Conservation (phyloP, 192 early-diverging fungal species). For the Spinellus fusiger region DNA sequence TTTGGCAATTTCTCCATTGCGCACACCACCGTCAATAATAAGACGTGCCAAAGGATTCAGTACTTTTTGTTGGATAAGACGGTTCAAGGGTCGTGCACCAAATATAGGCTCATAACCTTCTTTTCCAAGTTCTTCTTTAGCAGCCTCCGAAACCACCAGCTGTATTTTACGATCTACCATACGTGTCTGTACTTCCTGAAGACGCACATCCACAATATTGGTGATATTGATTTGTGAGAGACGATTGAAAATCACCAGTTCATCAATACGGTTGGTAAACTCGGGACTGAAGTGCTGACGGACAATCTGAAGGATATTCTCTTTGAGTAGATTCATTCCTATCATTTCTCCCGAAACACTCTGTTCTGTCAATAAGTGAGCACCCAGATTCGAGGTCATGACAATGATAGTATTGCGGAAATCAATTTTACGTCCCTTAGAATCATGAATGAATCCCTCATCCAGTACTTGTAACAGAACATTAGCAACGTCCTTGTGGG, state of each 20-base stretch:
- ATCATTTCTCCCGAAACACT: slow-evolving; percentile 22
- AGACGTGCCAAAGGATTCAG: slow-evolving; percentile 46
- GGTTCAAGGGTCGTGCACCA: slow-evolving; percentile 88
- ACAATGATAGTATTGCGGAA: slow-evolving; percentile 78
- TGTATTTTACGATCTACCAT: slow-evolving; percentile 69
- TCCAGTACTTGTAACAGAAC: slow-evolving; percentile 88
- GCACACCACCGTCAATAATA: slow-evolving; percentile 48
- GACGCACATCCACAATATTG: slow-evolving; percentile 66
- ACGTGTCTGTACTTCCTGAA: slow-evolving; percentile 58
- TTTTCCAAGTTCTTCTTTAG: slow-evolving; percentile 69
- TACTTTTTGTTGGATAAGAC: slow-evolving; percentile 75
- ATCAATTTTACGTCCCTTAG: slow-evolving; percentile 67
- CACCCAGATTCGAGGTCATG: slow-evolving; percentile 76
- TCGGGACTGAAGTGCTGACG: slow-evolving; percentile 73
- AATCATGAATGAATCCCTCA: slow-evolving; percentile 69
- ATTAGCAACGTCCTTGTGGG: slow-evolving; percentile 82
- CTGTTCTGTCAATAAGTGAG: slow-evolving; percentile 56
- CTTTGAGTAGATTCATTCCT: slow-evolving; percentile 43
- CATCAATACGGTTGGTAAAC: slow-evolving; percentile 73
- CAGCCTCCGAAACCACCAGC: slow-evolving; percentile 60
- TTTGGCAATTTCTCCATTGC: slow-evolving; percentile 38
- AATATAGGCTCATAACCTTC: slow-evolving; percentile 89
- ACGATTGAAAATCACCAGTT: slow-evolving; percentile 70
- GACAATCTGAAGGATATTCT: slow-evolving; percentile 59
- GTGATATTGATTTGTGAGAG: slow-evolving; percentile 55